Evolutionary conservation across 23 red algal species (phyloP), one percentile per base, ranked within the genome.

Genomic region (Gracilariopsis chorda): DNA sequence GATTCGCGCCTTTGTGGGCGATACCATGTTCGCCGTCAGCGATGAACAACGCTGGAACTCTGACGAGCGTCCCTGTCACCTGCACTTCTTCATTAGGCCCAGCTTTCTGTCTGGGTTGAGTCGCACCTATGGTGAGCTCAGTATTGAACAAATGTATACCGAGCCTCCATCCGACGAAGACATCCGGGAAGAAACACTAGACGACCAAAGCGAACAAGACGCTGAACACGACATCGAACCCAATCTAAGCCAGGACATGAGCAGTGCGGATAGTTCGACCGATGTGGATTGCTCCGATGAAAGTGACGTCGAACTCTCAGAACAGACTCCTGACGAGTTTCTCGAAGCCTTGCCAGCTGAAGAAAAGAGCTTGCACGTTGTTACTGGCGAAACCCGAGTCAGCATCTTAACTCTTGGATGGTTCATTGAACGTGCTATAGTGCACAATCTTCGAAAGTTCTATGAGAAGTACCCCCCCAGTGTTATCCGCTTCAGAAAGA

Each of bases 351-450:
- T 89, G 51, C 36, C 85, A n/a, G 23, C 85, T 45, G 51, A 58
- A 19, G 85, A 89, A 33, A 76, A 77, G 23, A 56, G 48, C 78
- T 20, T 73, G 24, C 91, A 94, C 65, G 30, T 70, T 36, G 82
- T 94, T 23, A 55, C 34, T 21, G 91, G 91, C 2, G 73, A 85
- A 35, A 85, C 91, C 19, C 68, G 70, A 25, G 91, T 94, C 16
- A 52, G 27, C 79, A 79, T 94, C 43, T 25, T 86, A 20, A 86
- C 80, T 57, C 27, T 94, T 11, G 91, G 91, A 41, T 85, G 80
- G 79, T 94, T 85, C 57, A 53, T 94, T 45, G 91, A 94, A 80
- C 80, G 91, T 16, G 62, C 91, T 19, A 94, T 94, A 27, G 80
- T 94, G 42, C 91, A 94, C 36, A 94, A 94, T 53, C 57, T 94